A percentile compares a stretch with the other conserved stretches of the same genome.
Conservation (phyloP, 805 yeast genomes). For the Candida adriatica region DNA sequence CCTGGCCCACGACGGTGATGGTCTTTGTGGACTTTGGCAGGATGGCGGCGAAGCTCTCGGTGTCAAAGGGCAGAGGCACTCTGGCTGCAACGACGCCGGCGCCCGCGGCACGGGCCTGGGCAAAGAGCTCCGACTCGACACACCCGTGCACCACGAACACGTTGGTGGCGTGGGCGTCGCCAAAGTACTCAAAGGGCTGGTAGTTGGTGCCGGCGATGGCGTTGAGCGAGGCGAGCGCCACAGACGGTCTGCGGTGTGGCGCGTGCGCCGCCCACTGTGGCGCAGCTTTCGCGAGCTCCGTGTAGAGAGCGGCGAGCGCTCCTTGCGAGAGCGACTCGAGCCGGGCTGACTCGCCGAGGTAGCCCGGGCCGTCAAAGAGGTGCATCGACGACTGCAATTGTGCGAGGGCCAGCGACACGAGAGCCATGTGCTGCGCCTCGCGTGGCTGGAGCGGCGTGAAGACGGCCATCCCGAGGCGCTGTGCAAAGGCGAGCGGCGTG, state of each 20-base stretch:
- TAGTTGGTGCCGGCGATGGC: slow-evolving; percentile 45
- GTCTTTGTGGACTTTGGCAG: slow-evolving; percentile 54
- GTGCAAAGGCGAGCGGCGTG: slow-evolving; percentile 54
- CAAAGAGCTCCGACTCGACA: slow-evolving; percentile 50
- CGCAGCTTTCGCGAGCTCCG: slow-evolving; percentile 29
- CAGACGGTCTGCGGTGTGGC: slow-evolving; percentile 32
- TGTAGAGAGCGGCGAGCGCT: slow-evolving; percentile 30
- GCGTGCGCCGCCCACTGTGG: slow-evolving; percentile 22
- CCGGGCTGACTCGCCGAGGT: slow-evolving; percentile 37
- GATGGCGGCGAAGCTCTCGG: slow-evolving; percentile 46
- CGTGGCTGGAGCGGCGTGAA: slow-evolving; percentile 55
- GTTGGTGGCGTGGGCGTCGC: slow-evolving; percentile 53
- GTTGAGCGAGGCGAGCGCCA: slow-evolving; percentile 47
- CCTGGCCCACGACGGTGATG: slow-evolving; percentile 65
- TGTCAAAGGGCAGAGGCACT: slow-evolving; percentile 75
- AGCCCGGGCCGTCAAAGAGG: slow-evolving; percentile 75
- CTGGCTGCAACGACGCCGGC: slow-evolving; percentile 67
- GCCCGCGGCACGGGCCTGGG: slow-evolving; percentile 27
- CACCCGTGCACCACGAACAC: slow-evolving; percentile 84
- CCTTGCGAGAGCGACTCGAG: slow-evolving; percentile 36
- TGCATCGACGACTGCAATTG: slow-evolving; percentile 51
- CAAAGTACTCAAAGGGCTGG: slow-evolving; percentile 64
- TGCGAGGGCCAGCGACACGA: slow-evolving; percentile 59
- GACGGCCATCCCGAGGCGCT: slow-evolving; percentile 57
- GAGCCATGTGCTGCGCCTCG: slow-evolving; percentile 63